These are phyloP conservation scores for Melanomma pulvis-pyrius DNA, from an alignment of 495 filamentous ascomycete species.

Conservation along the genomic window DNA sequence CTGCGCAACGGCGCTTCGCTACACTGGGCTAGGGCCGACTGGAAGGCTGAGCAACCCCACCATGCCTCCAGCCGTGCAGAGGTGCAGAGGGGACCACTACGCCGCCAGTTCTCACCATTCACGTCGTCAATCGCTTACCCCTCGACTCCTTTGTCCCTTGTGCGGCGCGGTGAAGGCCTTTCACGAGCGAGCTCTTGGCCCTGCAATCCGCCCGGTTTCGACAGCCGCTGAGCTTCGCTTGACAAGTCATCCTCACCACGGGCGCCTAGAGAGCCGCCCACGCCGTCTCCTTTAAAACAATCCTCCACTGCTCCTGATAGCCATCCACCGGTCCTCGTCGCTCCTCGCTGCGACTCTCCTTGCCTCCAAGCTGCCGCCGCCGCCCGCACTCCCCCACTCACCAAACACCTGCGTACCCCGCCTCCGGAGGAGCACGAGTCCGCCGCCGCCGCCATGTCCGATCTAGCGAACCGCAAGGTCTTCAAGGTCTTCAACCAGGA, in stretches of 20 bases:
- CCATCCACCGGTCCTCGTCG: background rate
- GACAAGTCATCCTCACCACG: constrained; percentile 2
- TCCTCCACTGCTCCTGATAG: background rate
- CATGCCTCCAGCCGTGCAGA: background rate
- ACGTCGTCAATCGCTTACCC: constrained; percentile 6
- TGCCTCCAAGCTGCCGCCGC: background rate
- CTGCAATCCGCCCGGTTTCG: background rate
- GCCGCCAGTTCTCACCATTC: background rate
- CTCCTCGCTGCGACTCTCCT: background rate
- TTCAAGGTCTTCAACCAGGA: constrained; percentile 99
- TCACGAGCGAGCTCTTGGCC: background rate
- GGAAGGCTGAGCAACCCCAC: background rate
- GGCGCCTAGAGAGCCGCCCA: constrained; percentile 26
- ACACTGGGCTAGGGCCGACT: background rate
- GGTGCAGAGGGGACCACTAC: background rate
- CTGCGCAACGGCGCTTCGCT: background rate
- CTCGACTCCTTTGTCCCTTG: background rate
- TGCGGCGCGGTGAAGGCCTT: background rate
- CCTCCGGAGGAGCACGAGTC: background rate
- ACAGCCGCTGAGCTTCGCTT: constrained; percentile 9
- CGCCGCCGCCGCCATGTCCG: constrained; percentile 59
- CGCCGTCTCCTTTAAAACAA: background rate
- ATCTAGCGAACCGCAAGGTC: constrained; percentile 84
- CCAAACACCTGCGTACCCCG: background rate
- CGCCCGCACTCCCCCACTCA: background rate